Evolutionary conservation across 768 basidiomycete species (phyloP), one percentile per base, ranked within the genome.

Genomic region (Mycena kentingensis): DNA sequence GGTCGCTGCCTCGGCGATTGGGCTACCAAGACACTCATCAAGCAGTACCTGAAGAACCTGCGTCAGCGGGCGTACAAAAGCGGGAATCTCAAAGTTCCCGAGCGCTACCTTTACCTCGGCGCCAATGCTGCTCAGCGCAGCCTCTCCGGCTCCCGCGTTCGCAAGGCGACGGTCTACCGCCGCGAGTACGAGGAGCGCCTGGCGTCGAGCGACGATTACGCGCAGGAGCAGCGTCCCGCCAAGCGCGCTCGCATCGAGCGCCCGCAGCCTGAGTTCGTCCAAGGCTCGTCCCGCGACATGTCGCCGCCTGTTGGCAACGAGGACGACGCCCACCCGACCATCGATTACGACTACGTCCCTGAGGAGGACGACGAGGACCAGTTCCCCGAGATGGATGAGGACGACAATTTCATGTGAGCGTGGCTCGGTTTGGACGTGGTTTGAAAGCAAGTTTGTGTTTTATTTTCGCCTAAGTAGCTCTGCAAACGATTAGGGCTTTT

Each of bases 151-250:
- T 32, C 34, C 12, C 46, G 46, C 12, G 46, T 31, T 5, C 26
- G n/a, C 7, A 36, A 31, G 24, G 46, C 46, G 18, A 47, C 19
- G 42, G 19, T 10, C 7, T 44, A 44, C 26, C 42, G 73, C 71
- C 13, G 11, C 8, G 37, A 38, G 19, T 8, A 6, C 8, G 37
- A 38, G 11, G 37, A 11, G 13, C 37, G 37, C 19, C 37, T 11
- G 8, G 8, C 19, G 7, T 38, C 37, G 13, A 32, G 31, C 31
- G 31, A 32, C 16, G 31, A 16, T 16, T 16, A n/a, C n/a, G n/a
- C n/a, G n/a, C 16, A 8, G 31, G 16, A 8, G 31, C 16, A 8
- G 16, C 37, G 37, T 38, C 13, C 19, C 13, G 37, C 37, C 8
- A 21, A 38, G 19, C 13, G 19, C 8, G 13, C 13, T 21, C 42